Evolutionary conservation across 2,329 filamentous ascomycete species (phyloP).

Genomic region (Mycogone perniciosa): DNA sequence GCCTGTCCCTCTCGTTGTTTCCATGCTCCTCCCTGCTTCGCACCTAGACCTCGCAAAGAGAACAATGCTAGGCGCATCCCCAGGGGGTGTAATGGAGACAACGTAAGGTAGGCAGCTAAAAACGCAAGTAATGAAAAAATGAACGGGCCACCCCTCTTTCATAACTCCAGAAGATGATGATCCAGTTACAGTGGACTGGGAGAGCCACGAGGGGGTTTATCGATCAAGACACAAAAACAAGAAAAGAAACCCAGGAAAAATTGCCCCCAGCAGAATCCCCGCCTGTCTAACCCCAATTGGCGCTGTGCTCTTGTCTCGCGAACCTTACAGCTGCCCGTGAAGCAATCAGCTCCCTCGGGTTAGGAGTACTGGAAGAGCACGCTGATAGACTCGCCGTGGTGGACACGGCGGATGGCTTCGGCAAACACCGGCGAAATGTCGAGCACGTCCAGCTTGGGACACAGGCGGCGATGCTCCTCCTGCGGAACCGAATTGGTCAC

Average conservation of each 20-base stretch:
- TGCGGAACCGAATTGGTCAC: slow-evolving; percentile 96
- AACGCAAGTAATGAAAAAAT: not conserved
- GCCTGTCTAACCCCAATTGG: slow-evolving; percentile 3
- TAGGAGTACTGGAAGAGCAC: slow-evolving; percentile 61
- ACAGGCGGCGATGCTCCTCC: slow-evolving; percentile 67
- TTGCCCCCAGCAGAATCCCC: slow-evolving; percentile 1
- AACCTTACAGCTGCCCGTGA: not conserved
- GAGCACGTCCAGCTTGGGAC: slow-evolving; percentile 84
- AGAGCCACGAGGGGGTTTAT: not conserved
- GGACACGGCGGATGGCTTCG: slow-evolving; percentile 90
- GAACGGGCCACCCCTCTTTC: not conserved
- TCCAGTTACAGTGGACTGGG: not conserved
- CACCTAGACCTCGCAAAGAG: not conserved
- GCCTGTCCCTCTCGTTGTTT: not conserved
- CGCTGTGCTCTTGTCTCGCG: not conserved
- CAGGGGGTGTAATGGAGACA: not conserved
- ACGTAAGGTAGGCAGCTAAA: not conserved
- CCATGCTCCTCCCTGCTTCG: not conserved
- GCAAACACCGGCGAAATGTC: slow-evolving; percentile 88
- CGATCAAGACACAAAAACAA: not conserved
- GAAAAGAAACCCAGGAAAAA: slow-evolving; percentile 2
- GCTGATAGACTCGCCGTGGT: slow-evolving; percentile 96
- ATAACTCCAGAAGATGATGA: not conserved
- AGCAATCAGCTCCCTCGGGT: slow-evolving; percentile 4
- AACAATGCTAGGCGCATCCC: not conserved